Conservation (phyloP, 139 green algal genomes). For the Desmodesmus armatus region DNA sequence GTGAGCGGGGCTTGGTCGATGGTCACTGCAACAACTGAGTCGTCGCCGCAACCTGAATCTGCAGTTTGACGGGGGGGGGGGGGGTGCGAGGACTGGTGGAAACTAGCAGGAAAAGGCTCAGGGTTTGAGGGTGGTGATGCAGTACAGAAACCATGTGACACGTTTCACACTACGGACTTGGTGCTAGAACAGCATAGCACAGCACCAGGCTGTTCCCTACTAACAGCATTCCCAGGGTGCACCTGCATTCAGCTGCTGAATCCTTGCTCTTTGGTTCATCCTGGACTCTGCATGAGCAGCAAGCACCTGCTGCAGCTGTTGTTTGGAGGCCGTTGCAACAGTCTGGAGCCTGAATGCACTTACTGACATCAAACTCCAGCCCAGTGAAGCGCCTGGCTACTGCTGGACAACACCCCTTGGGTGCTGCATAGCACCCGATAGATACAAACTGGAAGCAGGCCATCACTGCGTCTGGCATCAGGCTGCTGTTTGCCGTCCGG, state of each 20-base stretch:
- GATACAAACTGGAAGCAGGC: conserved; percentile 47
- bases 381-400: conserved; percentile 43
- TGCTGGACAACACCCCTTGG: conserved; percentile 42
- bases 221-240: too few species aligned
- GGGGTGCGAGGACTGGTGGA: not conserved
- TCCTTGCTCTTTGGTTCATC: not conserved
- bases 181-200: too few species aligned
- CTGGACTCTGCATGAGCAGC: not conserved
- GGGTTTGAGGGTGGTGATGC: not conserved
- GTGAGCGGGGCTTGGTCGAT: too few species aligned
- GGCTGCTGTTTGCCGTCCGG: not conserved
- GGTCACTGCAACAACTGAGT: conserved; percentile 12
- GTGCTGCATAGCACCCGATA: conserved; percentile 44
- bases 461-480: not conserved
- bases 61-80: not conserved
- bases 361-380: conserved; percentile 42
- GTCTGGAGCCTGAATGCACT: not conserved
- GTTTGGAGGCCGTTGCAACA: not conserved
- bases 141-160: not conserved
- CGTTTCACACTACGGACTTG: too few species aligned
- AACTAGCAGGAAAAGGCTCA: not conserved
- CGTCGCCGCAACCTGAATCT: conserved; percentile 28
- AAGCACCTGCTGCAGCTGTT: not conserved
- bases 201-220: too few species aligned
- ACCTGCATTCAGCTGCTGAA: not conserved